Evolutionary conservation across 2,329 filamentous ascomycete genomes (phyloP).

Genomic region (Pyrenochaeta sp.): DNA sequence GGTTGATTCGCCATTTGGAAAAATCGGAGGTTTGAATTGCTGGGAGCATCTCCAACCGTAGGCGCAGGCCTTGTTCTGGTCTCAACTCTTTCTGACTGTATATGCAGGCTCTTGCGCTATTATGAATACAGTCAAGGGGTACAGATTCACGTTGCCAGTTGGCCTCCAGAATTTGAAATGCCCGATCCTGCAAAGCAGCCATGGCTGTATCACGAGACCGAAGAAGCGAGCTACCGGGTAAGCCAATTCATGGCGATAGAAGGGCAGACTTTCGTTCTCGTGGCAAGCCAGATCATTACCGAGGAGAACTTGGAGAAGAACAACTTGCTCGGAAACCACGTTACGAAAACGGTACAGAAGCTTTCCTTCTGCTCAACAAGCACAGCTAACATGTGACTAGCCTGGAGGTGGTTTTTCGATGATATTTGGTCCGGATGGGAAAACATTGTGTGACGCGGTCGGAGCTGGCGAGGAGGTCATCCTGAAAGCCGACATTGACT

Average conservation of each 20-base stretch:
- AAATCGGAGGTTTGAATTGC: slow-evolving; percentile 47
- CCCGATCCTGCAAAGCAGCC: slow-evolving; percentile 20
- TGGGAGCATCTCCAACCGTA: slow-evolving; percentile 37
- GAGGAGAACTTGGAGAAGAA: slow-evolving; percentile 52
- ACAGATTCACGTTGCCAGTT: slow-evolving; percentile 35
- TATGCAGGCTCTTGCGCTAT: slow-evolving; percentile 22
- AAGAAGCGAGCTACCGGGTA: slow-evolving; percentile 25
- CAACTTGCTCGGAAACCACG: slow-evolving; percentile 48
- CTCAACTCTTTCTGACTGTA: not conserved
- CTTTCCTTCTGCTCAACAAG: not conserved
- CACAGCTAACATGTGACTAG: slow-evolving; percentile 4
- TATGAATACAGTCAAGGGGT: slow-evolving; percentile 30
- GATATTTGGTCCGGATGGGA: slow-evolving; percentile 44
- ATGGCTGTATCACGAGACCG: slow-evolving; percentile 27
- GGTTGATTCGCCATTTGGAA: slow-evolving; percentile 40
- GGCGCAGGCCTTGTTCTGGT: not conserved
- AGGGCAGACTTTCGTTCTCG: slow-evolving; percentile 53
- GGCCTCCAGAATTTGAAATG: slow-evolving; percentile 29
- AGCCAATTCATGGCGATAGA: slow-evolving; percentile 56
- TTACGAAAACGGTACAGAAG: slow-evolving; percentile 24
- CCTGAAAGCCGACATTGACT: slow-evolving; percentile 49
- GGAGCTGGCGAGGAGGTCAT: slow-evolving; percentile 43
- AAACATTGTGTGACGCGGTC: slow-evolving; percentile 34
- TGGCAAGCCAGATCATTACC: slow-evolving; percentile 52
- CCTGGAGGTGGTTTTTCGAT: slow-evolving; percentile 37